Base-by-base conservation (phyloP, 148 eudicot species). In the Chenopodium quinoa region DNA sequence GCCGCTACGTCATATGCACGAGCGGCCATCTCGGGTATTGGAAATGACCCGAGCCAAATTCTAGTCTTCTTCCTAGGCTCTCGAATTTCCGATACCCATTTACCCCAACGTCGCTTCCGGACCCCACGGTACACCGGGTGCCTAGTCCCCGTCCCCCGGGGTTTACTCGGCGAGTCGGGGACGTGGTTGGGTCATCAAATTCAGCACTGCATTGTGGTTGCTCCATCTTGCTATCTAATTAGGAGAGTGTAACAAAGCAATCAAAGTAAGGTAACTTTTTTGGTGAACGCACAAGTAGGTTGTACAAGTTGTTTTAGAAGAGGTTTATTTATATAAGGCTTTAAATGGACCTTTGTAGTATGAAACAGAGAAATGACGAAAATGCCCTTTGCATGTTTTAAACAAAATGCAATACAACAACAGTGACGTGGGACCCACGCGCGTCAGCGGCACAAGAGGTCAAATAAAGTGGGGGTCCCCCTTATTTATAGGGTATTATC, bases 41-140 rank as follows among this genome's bases (percentile, higher is more conserved):
- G 86, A 58, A 89, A 90, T 4, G 93, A 89, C 20, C 95, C 95
- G 44, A 92, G 90, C 95, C 95, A 92, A 60, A 92, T 92, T 0
- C 95, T 85, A 46, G 75, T 82, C 80, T 89, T 90, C 76, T 90
- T 90, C 31, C 84, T 78, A 9, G 95, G 95, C 73, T 92, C 95
- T 3, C 95, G 88, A 75, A 92, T 92, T 48, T 92, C 95, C 3
- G 95, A 92, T 16, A 92, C 95, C 95, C 95, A 92, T 86, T 89
- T 90, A 1, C 95, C 95, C 94, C 94, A 91, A 31, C 89, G 79
- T 25, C 95, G 84, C 75, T 83, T 86, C 16, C 95, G 83, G 14
- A 92, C 91, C 4, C 95, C 95, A 1, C 90, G 88, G 83, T 87
- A 91, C 9, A 89, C 80, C 7, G 94, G 91, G 75, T 89, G 89